Evolutionary conservation across 805 yeast genomes (phyloP), one percentile per base, ranked within the genome.

Genomic region (Candida vaughaniae): DNA sequence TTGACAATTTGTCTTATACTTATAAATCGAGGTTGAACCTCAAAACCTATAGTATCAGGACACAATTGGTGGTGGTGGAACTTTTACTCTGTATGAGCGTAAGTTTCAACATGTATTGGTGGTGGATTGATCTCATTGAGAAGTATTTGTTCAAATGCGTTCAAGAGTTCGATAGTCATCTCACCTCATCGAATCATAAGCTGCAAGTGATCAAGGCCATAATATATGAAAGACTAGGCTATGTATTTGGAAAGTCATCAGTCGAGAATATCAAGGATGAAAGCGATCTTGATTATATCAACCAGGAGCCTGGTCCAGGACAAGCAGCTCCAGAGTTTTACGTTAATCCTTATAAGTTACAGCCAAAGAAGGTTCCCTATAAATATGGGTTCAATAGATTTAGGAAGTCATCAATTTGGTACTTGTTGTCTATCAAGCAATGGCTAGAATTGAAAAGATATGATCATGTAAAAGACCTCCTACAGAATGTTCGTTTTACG

Each of bases 381-480:
- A 54, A 73, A 25, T 81, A 47, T 16, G 71, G 91, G 0, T 56
- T 77, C 15, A 76, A 84, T 2, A 66, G 95, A 40, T 60, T 60
- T 35, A 71, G 97, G 37, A 88, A 88, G 53, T 78, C 89, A 1
- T 77, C 86, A 0, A 68, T 90, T 19, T 89, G 95, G 87, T 72
- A 74, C 46, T 55, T 89, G 18, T 55, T 89, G 18, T 81, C 96
- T 0, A 82, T 88, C 5, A 75, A 75, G 38, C 85, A 84, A 52
- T 80, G 95, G 84, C 39, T 57, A 10, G 22, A 18, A 4, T 45
- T 66, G 14, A 52, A 58, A 15, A 55, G 61, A 35, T 26, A 42
- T 22, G 34, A 44, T 4, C 69, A 65, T 39, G 51, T 62, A 6
- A 41, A 43, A 29, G 26, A 41, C 6, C 46, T 67, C 38, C 32